Percentiles rank a stretch among this genome's conserved stretches.
Evolutionary conservation across 768 basidiomycete species (phyloP).

Genomic region (Kwoniella dejecticola): DNA sequence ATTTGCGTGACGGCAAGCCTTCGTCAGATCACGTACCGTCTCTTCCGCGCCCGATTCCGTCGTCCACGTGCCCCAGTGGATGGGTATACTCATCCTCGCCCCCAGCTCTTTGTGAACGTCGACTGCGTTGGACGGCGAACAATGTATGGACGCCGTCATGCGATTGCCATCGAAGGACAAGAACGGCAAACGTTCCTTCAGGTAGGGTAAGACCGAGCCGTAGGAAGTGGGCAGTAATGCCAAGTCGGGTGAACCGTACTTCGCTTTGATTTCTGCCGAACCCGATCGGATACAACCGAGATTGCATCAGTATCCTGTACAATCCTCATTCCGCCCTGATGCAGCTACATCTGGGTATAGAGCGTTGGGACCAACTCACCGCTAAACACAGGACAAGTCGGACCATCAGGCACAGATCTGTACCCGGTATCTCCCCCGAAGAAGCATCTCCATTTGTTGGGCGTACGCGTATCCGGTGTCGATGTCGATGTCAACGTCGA

Average conservation of each 20-base stretch:
- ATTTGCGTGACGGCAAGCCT: no score
- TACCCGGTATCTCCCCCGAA: constrained; percentile 13
- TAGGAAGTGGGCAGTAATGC: constrained; percentile 6
- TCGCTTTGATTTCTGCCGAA: background rate
- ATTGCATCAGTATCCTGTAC: no score
- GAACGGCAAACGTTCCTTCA: background rate
- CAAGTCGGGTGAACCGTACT: constrained; percentile 11
- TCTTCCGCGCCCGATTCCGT: constrained; percentile 1
- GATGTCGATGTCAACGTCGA: background rate
- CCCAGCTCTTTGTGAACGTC: background rate
- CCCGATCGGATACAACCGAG: background rate
- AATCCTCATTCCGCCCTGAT: no score
- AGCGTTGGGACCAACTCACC: background rate
- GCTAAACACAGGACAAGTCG: background rate
- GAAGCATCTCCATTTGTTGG: constrained; percentile 14
- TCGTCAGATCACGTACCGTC: background rate
- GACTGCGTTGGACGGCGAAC: constrained; percentile 5
- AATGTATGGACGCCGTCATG: background rate
- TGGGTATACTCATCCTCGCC: background rate
- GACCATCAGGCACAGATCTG: background rate
- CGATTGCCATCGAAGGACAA: background rate
- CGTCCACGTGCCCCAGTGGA: constrained; percentile 9
- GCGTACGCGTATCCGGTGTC: no score
- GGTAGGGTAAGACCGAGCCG: constrained; percentile 1
- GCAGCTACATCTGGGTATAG: no score